phyloP scores from a whole-genome alignment of 139 green algal genomes.

The Trebouxia sp. region DNA sequence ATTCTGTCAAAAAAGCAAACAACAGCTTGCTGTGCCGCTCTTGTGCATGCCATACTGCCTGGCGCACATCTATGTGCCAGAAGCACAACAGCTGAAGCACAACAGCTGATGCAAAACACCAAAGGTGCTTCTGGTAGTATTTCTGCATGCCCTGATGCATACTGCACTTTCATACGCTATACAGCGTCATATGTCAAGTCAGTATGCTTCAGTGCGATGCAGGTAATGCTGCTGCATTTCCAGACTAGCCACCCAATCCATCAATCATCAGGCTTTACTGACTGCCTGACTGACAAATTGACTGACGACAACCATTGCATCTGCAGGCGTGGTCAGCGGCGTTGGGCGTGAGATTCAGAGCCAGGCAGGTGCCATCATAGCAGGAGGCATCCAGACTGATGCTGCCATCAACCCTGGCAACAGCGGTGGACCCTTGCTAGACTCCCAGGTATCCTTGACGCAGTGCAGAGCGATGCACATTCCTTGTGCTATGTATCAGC shows the following conservation, averaged over 20 bases:
- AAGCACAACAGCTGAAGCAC: no score
- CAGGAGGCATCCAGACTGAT: conserved; percentile 84
- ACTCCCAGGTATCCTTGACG: conserved; percentile 45
- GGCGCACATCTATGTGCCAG: no score
- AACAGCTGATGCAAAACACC: no score
- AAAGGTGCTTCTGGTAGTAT: no score
- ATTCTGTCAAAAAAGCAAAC: no score
- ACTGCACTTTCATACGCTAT: no score
- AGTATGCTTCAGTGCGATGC: neutral
- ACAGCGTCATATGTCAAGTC: no score
- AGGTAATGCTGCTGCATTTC: neutral
- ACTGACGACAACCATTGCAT: neutral
- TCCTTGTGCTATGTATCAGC: no score
- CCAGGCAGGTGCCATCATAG: conserved; percentile 50
- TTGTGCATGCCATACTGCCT: no score
- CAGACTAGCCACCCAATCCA: no score
- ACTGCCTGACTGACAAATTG: neutral
- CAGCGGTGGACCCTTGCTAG: conserved; percentile 73
- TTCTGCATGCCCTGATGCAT: no score
- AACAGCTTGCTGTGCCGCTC: no score
- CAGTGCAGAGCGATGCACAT: neutral
- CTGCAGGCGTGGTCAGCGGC: conserved; percentile 54
- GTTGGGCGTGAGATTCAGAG: conserved; percentile 66
- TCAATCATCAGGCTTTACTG: neutral
- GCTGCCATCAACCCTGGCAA: conserved; percentile 66